Evolutionary conservation across 768 basidiomycete genomes (phyloP).

Genomic region (Boletus sp.): DNA sequence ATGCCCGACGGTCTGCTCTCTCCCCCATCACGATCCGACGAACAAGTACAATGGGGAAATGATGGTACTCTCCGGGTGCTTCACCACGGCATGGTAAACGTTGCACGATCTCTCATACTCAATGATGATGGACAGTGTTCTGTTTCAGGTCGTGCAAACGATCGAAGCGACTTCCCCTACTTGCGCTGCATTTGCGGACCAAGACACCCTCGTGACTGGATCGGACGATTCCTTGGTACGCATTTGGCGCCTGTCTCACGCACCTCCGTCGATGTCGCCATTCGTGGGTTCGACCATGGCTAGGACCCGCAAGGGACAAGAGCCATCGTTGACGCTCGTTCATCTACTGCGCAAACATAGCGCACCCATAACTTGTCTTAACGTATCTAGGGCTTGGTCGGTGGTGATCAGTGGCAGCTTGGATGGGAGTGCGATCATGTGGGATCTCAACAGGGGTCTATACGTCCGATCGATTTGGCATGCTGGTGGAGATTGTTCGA

Average conservation of each 20-base stretch:
- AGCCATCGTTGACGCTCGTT: conserved; percentile 42
- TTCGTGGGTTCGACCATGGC: conserved; percentile 16
- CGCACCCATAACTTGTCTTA: conserved; percentile 60
- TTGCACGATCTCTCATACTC: not conserved
- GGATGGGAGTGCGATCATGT: conserved; percentile 83
- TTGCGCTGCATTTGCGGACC: conserved; percentile 77
- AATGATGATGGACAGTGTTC: not conserved
- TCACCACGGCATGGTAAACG: conserved; percentile 56
- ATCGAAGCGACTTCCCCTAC: conserved; percentile 70
- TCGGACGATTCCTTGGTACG: conserved; percentile 79
- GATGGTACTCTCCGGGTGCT: conserved; percentile 58
- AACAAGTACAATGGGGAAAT: conserved; percentile 66
- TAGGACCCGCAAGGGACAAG: conserved; percentile 20
- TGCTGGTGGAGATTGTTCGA: conserved; percentile 25
- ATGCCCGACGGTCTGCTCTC: conserved; percentile 56
- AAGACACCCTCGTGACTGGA: conserved; percentile 71
- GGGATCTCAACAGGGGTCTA: conserved; percentile 83
- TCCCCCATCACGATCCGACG: conserved; percentile 59
- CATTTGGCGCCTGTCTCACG: conserved; percentile 65
- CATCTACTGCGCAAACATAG: conserved; percentile 82
- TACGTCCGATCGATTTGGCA: conserved; percentile 85
- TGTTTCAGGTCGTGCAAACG: conserved; percentile 62
- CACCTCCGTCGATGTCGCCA: conserved; percentile 12
- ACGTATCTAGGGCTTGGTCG: conserved; percentile 80
- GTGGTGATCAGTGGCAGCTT: conserved; percentile 77